Percentiles rank a stretch among this genome's conserved stretches.
These are phyloP conservation scores for Lipomyces orientalis DNA, from an alignment of 805 yeast species.

Conservation along the genomic window DNA sequence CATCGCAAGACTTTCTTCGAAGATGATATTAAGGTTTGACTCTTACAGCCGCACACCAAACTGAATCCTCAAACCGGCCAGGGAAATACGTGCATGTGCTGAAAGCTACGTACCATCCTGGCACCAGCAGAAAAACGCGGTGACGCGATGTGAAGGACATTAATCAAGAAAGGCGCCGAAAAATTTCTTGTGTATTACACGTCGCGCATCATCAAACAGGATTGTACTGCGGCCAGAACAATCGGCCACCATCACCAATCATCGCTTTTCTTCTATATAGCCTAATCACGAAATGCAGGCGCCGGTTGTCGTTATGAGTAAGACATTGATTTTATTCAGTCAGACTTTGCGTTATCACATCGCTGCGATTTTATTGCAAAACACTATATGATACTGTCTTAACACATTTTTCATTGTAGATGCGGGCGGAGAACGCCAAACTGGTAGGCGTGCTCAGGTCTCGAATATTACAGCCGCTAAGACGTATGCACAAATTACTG, in stretches of 20 bases:
- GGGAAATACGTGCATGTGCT: neutral
- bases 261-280: neutral
- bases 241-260: neutral
- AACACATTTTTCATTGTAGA: constrained; percentile 13
- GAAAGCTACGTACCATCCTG: neutral
- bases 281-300: constrained; percentile 63
- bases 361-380: neutral
- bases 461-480: constrained; percentile 99
- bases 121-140: neutral
- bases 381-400: neutral
- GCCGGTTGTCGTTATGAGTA: constrained; percentile 77
- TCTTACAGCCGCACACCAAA: neutral
- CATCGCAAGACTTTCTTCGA: neutral
- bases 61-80: neutral
- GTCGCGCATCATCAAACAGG: neutral
- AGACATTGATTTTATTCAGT: constrained; percentile 35
- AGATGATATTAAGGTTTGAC: neutral
- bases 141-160: constrained; percentile 6
- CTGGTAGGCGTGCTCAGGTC: constrained; percentile 96
- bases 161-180: neutral
- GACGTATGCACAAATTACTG: constrained; percentile 54
- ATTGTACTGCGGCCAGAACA: neutral
- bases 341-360: neutral
- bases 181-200: constrained; percentile 13
- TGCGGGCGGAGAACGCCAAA: constrained; percentile 76